Percentiles rank a stretch among this genome's conserved stretches.
phyloP scores from a whole-genome alignment of 352 stramenopile genomes.

The Phytophthora idaei region DNA sequence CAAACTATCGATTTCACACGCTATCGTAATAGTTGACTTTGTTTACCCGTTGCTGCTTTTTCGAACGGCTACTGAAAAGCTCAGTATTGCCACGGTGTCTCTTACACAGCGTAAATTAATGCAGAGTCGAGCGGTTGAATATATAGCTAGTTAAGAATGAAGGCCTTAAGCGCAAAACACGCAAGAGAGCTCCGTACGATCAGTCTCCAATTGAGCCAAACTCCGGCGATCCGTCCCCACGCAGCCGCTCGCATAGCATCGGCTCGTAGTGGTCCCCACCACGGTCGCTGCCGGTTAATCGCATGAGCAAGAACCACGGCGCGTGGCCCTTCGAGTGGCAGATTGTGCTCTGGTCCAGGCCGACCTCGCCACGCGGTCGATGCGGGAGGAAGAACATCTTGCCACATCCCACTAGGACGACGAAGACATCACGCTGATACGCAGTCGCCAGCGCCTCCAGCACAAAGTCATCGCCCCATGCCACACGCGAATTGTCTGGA shows the following conservation, averaged over 20 bases:
- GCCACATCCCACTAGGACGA: slow-evolving; percentile 85
- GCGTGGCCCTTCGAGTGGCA: slow-evolving; percentile 77
- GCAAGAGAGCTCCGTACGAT: slow-evolving; percentile 10
- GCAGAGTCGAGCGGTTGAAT: slow-evolving; percentile 10
- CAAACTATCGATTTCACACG: background rate
- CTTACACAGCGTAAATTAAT: background rate
- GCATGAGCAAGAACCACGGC: slow-evolving; percentile 90
- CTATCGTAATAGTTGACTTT: no score
- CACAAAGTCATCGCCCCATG: slow-evolving; percentile 88
- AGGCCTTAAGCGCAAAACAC: slow-evolving; percentile 14
- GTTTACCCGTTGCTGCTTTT: no score
- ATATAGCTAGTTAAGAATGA: slow-evolving; percentile 41
- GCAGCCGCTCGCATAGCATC: slow-evolving; percentile 85
- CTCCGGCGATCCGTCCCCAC: slow-evolving; percentile 81
- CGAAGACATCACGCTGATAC: slow-evolving; percentile 89
- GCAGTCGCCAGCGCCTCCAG: slow-evolving; percentile 85
- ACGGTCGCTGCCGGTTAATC: slow-evolving; percentile 82
- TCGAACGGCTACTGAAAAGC: no score
- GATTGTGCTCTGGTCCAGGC: slow-evolving; percentile 49
- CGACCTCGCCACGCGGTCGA: slow-evolving; percentile 53
- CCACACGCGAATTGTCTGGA: slow-evolving; percentile 76
- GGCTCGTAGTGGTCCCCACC: slow-evolving; percentile 89
- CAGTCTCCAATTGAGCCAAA: slow-evolving; percentile 86
- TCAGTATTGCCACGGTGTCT: no score
- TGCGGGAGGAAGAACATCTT: slow-evolving; percentile 92